Conservation (phyloP, 805 yeast species). For the Barnettozyma pratensis region DNA sequence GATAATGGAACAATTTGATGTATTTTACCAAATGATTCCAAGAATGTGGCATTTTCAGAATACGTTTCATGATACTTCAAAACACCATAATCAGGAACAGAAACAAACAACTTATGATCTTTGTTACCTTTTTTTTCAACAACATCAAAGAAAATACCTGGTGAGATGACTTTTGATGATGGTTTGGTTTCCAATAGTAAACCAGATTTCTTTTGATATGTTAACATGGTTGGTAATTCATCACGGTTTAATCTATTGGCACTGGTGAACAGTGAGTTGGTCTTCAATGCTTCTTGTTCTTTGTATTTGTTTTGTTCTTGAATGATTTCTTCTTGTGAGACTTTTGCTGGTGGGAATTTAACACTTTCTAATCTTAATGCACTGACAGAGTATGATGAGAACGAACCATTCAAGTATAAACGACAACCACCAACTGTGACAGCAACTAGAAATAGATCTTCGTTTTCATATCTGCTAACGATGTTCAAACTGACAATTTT, state of each 20-base stretch:
- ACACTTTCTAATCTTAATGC: slow-evolving; percentile 43
- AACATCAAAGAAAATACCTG: slow-evolving; percentile 81
- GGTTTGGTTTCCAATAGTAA: slow-evolving; percentile 52
- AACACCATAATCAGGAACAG: slow-evolving; percentile 83
- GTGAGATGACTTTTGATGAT: slow-evolving; percentile 62
- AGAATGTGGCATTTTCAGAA: slow-evolving; percentile 76
- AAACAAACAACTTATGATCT: slow-evolving; percentile 54
- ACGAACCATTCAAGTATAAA: slow-evolving; percentile 46
- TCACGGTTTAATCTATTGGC: slow-evolving; percentile 10
- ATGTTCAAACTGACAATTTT: slow-evolving; percentile 58
- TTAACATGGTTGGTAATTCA: slow-evolving; percentile 31
- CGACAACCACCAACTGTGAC: slow-evolving; percentile 83
- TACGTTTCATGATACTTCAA: slow-evolving; percentile 66
- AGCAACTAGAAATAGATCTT: slow-evolving; percentile 68
- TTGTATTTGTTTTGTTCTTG: slow-evolving; percentile 20
- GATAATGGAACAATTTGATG: slow-evolving; percentile 72
- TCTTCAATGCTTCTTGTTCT: slow-evolving; percentile 29
- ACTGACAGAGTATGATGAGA: slow-evolving; percentile 29
- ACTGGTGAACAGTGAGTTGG: slow-evolving; percentile 23
- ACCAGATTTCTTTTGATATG: slow-evolving; percentile 51
- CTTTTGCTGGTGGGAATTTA: slow-evolving; percentile 61
- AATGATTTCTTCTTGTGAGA: slow-evolving; percentile 28
- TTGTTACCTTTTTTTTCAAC: slow-evolving; percentile 27
- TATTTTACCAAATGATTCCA: slow-evolving; percentile 55
- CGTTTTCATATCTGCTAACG: slow-evolving; percentile 60